A percentile compares a stretch with the other conserved stretches of the same genome.
Evolutionary conservation across 75 land plant species (phyloP).

Genomic region (Selaginella tamariscina): DNA sequence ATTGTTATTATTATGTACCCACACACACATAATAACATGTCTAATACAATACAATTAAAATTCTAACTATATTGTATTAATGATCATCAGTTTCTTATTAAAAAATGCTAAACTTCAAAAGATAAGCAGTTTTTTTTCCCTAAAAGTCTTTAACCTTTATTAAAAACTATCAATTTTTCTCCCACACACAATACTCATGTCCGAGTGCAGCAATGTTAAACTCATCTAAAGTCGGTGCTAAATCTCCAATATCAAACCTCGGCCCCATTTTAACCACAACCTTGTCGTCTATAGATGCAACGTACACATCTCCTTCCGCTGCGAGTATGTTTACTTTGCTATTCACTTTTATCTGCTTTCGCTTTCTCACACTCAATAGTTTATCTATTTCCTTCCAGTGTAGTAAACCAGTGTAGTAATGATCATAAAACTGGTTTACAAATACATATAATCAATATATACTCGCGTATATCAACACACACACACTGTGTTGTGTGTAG

Average conservation of each 20-base stretch:
- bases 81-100: too few species aligned
- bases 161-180: too few species aligned
- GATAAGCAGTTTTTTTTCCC: too few species aligned
- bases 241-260: slow-evolving; percentile 36
- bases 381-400: slow-evolving; percentile 18
- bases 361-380: slow-evolving; percentile 19
- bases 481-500: too few species aligned
- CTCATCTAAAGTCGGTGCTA: slow-evolving; percentile 38
- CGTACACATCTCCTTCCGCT: slow-evolving; percentile 58
- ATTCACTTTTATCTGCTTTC: slow-evolving; percentile 31
- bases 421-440: slow-evolving; percentile 49
- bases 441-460: not conserved
- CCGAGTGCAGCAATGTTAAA: slow-evolving; percentile 43
- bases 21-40: too few species aligned
- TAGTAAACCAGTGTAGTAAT: slow-evolving; percentile 26
- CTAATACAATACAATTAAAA: too few species aligned
- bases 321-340: slow-evolving; percentile 44
- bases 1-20: too few species aligned
- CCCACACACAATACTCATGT: slow-evolving; percentile 63
- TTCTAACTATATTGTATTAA: too few species aligned
- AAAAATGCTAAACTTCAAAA: too few species aligned
- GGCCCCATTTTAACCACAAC: slow-evolving; percentile 34
- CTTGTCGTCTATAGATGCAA: slow-evolving; percentile 28
- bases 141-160: too few species aligned
- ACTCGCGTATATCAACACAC: too few species aligned